Base-by-base conservation (phyloP, 2,329 filamentous ascomycete genomes). In the Fusarium avenaceum region DNA sequence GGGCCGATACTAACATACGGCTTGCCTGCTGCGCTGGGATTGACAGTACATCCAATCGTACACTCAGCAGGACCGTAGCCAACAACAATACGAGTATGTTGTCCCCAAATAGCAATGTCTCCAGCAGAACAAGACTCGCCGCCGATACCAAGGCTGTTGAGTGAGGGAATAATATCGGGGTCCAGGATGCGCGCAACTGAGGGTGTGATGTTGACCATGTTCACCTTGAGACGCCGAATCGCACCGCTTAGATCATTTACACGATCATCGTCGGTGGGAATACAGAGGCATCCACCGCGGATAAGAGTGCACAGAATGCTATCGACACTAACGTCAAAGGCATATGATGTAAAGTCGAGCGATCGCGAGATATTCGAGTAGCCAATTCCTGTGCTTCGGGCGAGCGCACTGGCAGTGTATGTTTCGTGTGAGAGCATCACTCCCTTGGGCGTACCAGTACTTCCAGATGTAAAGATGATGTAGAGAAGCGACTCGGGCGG, bases 401-500 rank as follows among this genome's bases (percentile, higher is more conserved):
- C 72, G 17, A 67, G 52, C 9, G 67, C 64, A 32, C 82, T 82
- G 46, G 81, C 83, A 30, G 81, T 81, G 59, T 82, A 84, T 54
- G 83, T 83, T 33, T 74, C 77, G 60, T 86, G 84, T 3, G 80
- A 80, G 57, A 85, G 79, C 45, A 89, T 80, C 6, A 89, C 87
- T 22, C 88, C 88, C 77, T 90, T 90, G 2, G 88, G 88, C 60
- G 83, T 84, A 8, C 88, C 88, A 0, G 88, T 90, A 61, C 86
- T 90, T 15, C 88, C 88, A 1, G 87, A 90, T 13, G 88, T 90
- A 73, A 89, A 90, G 72, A 90, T 88, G 70, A 89, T 85, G 63
- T 85, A 86, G 33, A 84, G 79, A 10, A 82, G 79, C 1, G 79
- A 75, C 7, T 75, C 74, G 4, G 82, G 67, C 4, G 88, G 76